Conservation (phyloP, 306 rosid genomes). For the Glycine latifolia region DNA sequence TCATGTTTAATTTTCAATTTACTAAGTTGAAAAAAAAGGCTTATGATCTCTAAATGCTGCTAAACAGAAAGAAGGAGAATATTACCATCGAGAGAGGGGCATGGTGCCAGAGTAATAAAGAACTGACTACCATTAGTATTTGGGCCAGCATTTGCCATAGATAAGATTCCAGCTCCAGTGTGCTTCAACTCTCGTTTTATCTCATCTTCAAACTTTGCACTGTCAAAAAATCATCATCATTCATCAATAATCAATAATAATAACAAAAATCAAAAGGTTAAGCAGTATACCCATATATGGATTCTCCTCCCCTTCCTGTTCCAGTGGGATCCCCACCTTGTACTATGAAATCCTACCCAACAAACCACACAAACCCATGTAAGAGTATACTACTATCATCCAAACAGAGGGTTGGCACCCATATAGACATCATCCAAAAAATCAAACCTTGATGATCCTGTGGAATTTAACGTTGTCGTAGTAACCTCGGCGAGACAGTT, state of each 20-base stretch:
- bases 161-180: slow-evolving; percentile 97
- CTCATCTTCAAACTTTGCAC: slow-evolving; percentile 93
- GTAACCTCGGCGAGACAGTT: slow-evolving; percentile 91
- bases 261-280: neutral
- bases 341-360: slow-evolving; percentile 88
- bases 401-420: neutral
- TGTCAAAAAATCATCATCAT: slow-evolving; percentile 36
- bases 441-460: slow-evolving; percentile 84
- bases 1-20: slow-evolving; percentile 13
- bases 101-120: slow-evolving; percentile 92
- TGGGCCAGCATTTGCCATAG: slow-evolving; percentile 99
- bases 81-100: slow-evolving; percentile 95
- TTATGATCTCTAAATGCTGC: neutral
- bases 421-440: neutral
- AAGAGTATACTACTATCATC: slow-evolving; percentile 4
- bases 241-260: too few species aligned
- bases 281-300: slow-evolving; percentile 84
- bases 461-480: slow-evolving; percentile 94
- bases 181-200: slow-evolving; percentile 90
- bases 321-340: slow-evolving; percentile 99
- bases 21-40: neutral
- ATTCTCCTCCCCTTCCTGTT: slow-evolving; percentile 99
- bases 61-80: slow-evolving; percentile 14
- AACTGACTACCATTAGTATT: slow-evolving; percentile 96
- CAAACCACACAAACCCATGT: slow-evolving; percentile 48